Percentiles rank a stretch among this genome's conserved stretches.
These are phyloP conservation scores for Gnomoniopsis sp. DNA, from an alignment of 2,329 filamentous ascomycete species.

Conservation along the genomic window DNA sequence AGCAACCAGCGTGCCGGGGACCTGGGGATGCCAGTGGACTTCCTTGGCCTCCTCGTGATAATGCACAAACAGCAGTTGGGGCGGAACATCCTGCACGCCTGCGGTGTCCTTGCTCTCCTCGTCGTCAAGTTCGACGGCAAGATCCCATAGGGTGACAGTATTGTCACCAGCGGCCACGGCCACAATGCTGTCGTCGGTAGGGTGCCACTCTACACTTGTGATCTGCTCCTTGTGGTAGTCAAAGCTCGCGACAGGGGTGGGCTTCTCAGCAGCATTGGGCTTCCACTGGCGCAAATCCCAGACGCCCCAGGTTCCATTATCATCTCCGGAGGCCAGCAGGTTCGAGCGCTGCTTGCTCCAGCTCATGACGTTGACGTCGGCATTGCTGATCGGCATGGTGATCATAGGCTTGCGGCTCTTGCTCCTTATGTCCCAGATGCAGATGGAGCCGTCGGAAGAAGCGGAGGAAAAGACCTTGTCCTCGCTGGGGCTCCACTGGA, in stretches of 20 bases:
- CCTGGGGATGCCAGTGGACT: constrained; percentile 95
- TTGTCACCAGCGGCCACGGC: constrained; percentile 90
- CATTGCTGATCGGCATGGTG: constrained; percentile 75
- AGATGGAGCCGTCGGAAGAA: constrained; percentile 89
- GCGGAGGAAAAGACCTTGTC: constrained; percentile 91
- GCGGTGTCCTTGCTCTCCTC: constrained; percentile 91
- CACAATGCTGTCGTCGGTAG: constrained; percentile 92
- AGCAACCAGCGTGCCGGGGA: constrained; percentile 82
- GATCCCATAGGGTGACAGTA: constrained; percentile 93
- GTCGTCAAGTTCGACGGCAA: constrained; percentile 94
- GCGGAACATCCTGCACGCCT: constrained; percentile 84
- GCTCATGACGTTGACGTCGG: constrained; percentile 93
- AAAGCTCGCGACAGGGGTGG: constrained; percentile 87
- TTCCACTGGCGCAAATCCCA: constrained; percentile 98
- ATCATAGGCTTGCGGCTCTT: constrained; percentile 88
- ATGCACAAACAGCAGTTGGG: constrained; percentile 93
- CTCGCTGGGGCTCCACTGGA: constrained; percentile 95
- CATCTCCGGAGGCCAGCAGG: constrained; percentile 85
- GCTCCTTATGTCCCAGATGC: constrained; percentile 91
- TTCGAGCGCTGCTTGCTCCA: constrained; percentile 90
- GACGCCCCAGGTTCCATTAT: constrained; percentile 90
- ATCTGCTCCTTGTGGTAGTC: constrained; percentile 96
- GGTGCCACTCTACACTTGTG: constrained; percentile 95
- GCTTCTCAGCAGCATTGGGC: constrained; percentile 53
- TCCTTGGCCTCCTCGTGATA: constrained; percentile 96